phyloP scores from a whole-genome alignment of 441 rosid genomes.

The Jatropha multifida region DNA sequence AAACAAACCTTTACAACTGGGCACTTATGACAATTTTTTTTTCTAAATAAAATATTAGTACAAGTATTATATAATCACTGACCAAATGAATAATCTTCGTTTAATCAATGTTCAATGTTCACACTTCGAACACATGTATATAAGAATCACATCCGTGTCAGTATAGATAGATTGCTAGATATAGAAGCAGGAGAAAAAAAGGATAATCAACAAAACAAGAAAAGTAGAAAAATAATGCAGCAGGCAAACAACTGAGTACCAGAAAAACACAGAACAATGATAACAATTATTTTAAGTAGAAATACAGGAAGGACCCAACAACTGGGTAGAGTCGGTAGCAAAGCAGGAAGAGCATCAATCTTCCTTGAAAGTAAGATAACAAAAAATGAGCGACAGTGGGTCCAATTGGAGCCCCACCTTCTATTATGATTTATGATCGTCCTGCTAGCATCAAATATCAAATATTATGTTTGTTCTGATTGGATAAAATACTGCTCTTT shows the following conservation, averaged over 20 bases:
- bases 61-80: neutral
- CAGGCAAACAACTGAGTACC: conserved; percentile 1
- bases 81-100: neutral
- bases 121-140: neutral
- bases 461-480: conserved; percentile 15
- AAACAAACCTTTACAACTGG: neutral
- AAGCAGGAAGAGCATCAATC: conserved; percentile 20
- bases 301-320: conserved; percentile 20
- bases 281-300: conserved; percentile 4
- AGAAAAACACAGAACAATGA: conserved; percentile 8
- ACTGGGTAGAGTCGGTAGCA: conserved; percentile 13
- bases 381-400: conserved; percentile 23
- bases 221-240: neutral
- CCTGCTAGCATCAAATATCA: conserved; percentile 17
- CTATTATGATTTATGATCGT: conserved; percentile 23
- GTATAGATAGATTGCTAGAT: too few relatives aligned
- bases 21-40: neutral
- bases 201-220: neutral
- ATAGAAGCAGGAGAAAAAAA: neutral
- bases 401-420: conserved; percentile 22
- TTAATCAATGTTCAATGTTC: neutral
- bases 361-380: conserved; percentile 27
- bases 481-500: conserved; percentile 17
- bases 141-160: neutral
- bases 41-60: neutral